phyloP scores from a whole-genome alignment of 345 rosid genomes.

The Aethionema arabicum region DNA sequence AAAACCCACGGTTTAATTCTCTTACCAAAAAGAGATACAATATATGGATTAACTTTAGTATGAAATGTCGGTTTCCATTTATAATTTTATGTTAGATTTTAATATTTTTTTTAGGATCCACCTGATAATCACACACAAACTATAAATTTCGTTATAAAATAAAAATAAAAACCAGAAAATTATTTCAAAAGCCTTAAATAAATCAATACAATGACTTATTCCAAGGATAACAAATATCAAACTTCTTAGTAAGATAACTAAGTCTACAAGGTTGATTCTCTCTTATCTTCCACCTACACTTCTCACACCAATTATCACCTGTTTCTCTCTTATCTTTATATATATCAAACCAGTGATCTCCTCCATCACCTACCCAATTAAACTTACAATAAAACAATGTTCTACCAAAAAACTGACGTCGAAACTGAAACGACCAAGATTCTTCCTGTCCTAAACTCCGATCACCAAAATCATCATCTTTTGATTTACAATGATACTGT shows the following conservation, averaged over 20 bases:
- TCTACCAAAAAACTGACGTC: slow-evolving; percentile 1
- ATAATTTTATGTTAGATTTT: no score
- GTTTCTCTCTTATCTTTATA: slow-evolving; percentile 22
- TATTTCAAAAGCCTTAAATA: no score
- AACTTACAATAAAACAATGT: slow-evolving; percentile 10
- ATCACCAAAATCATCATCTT: slow-evolving; percentile 21
- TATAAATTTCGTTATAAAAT: no score
- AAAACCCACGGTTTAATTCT: no score
- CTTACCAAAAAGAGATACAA: no score
- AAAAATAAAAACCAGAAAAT: no score
- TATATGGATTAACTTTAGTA: no score
- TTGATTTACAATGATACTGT: slow-evolving; percentile 26
- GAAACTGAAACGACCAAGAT: slow-evolving; percentile 20
- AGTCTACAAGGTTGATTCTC: slow-evolving; percentile 24
- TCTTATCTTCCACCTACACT: slow-evolving; percentile 26
- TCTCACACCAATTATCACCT: slow-evolving; percentile 17
- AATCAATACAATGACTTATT: slow-evolving; percentile 11
- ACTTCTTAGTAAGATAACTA: neutral
- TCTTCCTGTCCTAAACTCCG: slow-evolving; percentile 6
- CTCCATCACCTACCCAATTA: neutral
- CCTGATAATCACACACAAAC: no score
- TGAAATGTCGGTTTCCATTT: no score
- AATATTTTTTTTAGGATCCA: no score
- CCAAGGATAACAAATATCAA: slow-evolving; percentile 29
- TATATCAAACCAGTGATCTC: slow-evolving; percentile 4